Percentiles rank a stretch among this genome's conserved stretches.
phyloP scores from a whole-genome alignment of 352 stramenopile species.

The Aphanomyces cochlioides region DNA sequence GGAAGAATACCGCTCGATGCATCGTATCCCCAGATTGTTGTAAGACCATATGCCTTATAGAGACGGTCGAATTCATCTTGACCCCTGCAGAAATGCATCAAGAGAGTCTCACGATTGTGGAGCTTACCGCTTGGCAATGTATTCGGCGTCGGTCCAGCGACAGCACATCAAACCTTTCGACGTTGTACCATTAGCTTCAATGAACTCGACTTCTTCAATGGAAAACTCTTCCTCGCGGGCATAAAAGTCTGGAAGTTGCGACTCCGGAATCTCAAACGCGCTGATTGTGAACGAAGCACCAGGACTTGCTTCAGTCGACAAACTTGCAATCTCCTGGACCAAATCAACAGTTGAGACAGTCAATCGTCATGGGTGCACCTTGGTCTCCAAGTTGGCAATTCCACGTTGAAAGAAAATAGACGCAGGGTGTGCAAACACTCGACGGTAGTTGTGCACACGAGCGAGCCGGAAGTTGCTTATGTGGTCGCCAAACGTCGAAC shows the following conservation, averaged over 20 bases:
- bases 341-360: background rate
- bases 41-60: constrained; percentile 79
- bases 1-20: constrained; percentile 77
- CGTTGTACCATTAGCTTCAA: constrained; percentile 48
- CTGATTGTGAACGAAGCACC: constrained; percentile 65
- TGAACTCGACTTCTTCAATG: constrained; percentile 74
- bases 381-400: constrained; percentile 84
- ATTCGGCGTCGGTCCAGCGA: constrained; percentile 83
- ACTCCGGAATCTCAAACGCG: constrained; percentile 60
- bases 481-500: constrained; percentile 82
- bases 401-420: constrained; percentile 91
- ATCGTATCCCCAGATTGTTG: constrained; percentile 90
- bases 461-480: constrained; percentile 87
- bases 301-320: constrained; percentile 61
- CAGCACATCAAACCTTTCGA: constrained; percentile 79
- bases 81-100: constrained; percentile 44
- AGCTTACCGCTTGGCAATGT: constrained; percentile 52
- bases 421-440: constrained; percentile 88
- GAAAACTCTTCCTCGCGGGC: constrained; percentile 86
- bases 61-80: constrained; percentile 73
- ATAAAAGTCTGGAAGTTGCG: constrained; percentile 63
- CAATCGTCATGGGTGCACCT: constrained; percentile 35
- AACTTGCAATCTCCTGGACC: constrained; percentile 82
- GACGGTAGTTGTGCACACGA: constrained; percentile 74
- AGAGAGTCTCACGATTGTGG: background rate